Base-by-base conservation (phyloP, 225 moss, liverwort and hornwort species). In the Bryum argenteum region DNA sequence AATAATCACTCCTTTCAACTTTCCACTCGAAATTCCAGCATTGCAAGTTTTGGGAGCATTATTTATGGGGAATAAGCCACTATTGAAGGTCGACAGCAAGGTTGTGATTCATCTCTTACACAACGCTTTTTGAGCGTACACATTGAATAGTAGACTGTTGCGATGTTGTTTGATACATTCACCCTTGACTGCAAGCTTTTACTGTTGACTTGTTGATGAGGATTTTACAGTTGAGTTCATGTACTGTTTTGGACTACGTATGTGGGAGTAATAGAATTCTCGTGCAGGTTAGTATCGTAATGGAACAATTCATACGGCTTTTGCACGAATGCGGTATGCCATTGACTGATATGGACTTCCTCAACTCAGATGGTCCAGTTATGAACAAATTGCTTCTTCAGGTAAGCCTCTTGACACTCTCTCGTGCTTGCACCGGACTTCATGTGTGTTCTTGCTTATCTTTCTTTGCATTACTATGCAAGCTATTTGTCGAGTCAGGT, bases 41-140 rank as follows among this genome's bases (percentile, higher is more conserved):
- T 75, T 99, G 76, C 98, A 99, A 75, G 80, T 91, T 57, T 85
- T 99, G 85, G 98, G 98, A 72, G 98, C 98, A 60, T 85, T 99
- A 23, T 99, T 92, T 69, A 99, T 99, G 98, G 98, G 98, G 42
- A 99, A 99, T 75, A 99, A 99, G 78, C 92, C 94, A 47, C 63
- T 94, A 65, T 24, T 99, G 77, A 99, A 99, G 84, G 98, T 94
- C 67, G 94, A 99, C 76, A 99, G 94, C 65, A 99, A 93, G 98
- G 98, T 98, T 76, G 43, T 76, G 80, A 66, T 41, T 75, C 52
- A 21, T 13, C 59, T 70, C 50, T 61, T 70, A 48, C 2, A 16
- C 57, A 11, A 43, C 3, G 33, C 38, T 45, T 11, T 69, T 55
- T 54, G 44, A 58, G 67, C 12, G 13, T 20, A 63, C 11, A 40